Evolutionary conservation across 2,329 filamentous ascomycete genomes (phyloP), one percentile per base, ranked within the genome.

Genomic region (Fusarium domesticum): DNA sequence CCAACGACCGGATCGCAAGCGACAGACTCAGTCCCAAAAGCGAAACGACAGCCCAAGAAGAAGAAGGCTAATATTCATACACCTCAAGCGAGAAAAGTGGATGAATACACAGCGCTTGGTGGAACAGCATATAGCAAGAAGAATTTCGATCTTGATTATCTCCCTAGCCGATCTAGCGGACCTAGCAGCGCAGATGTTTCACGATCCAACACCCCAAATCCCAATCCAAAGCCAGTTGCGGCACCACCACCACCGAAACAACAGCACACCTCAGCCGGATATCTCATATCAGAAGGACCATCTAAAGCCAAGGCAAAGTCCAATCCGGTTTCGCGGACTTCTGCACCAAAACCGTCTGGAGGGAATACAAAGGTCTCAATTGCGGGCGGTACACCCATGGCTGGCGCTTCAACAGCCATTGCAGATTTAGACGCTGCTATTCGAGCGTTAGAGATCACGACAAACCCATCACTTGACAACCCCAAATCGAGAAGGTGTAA

Each of bases 361-460:
- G 66, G 69, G 4, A 77, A 75, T 33, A 77, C 84, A 28, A 91
- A 90, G 65, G 68, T 89, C 43, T 81, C 80, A 51, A 83, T 93
- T 43, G 75, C 86, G 1, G 89, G 89, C 33, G 89, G 89, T 11
- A 84, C 80, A 8, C 82, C 87, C 2, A 93, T 93, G 87, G 84
- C 89, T 43, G 88, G 89, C 14, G 81, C 85, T 30, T 89, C 87
- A 0, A 85, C 84, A 2, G 82, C 84, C 1, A 72, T 93, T 15
- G 80, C 80, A 14, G 83, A 86, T 58, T 69, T 87, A 2, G 83
- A 87, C 54, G 84, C 89, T 1, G 91, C 92, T 5, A 97, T 98
- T 54, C 84, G 90, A 18, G 78, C 85, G 2, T 79, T 98, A 6
- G 93, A 98, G 64, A 79, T 96, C n/a, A 87, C 87, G 40, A 96